Evolutionary conservation across 192 early-diverging fungal genomes (phyloP).

Genomic region (Coemansia pectinata): DNA sequence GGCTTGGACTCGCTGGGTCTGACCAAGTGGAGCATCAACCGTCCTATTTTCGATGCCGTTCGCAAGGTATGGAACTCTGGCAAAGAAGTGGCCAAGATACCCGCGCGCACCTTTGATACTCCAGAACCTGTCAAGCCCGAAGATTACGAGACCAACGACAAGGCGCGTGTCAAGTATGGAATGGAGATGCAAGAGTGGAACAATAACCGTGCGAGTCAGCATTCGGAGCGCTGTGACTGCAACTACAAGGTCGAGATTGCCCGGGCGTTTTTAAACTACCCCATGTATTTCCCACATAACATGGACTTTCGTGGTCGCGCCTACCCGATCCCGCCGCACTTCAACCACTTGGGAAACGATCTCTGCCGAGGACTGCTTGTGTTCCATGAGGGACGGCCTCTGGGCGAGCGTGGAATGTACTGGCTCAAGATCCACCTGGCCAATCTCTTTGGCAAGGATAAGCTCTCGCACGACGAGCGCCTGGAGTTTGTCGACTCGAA

Average conservation of each 20-base stretch:
- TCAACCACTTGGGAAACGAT: constrained; percentile 97
- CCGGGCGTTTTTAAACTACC: constrained; percentile 77
- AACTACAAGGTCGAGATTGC: constrained; percentile 98
- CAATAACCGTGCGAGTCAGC: constrained; percentile 69
- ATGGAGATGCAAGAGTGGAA: constrained; percentile 59
- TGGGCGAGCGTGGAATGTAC: constrained; percentile 75
- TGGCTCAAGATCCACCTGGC: constrained; percentile 98
- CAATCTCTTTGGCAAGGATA: constrained; percentile 89
- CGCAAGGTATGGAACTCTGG: constrained; percentile 89
- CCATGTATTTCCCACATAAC: constrained; percentile 97
- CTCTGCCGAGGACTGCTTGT: constrained; percentile 89
- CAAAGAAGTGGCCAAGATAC: constrained; percentile 70
- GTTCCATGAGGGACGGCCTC: constrained; percentile 77
- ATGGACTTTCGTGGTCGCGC: constrained; percentile 97
- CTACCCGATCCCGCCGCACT: constrained; percentile 92
- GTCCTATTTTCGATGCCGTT: constrained; percentile 74
- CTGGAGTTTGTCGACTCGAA: constrained; percentile 72
- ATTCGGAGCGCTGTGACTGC: constrained; percentile 84
- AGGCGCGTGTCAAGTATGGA: constrained; percentile 59
- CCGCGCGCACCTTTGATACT: constrained; percentile 52
- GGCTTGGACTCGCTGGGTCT: constrained; percentile 87
- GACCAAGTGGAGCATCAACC: constrained; percentile 88
- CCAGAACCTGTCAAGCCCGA: constrained; percentile 64
- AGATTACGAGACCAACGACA: constrained; percentile 62
- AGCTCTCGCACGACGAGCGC: constrained; percentile 85